These are phyloP conservation scores for Dothistroma pini DNA, from an alignment of 2,329 filamentous ascomycete species.

Conservation along the genomic window DNA sequence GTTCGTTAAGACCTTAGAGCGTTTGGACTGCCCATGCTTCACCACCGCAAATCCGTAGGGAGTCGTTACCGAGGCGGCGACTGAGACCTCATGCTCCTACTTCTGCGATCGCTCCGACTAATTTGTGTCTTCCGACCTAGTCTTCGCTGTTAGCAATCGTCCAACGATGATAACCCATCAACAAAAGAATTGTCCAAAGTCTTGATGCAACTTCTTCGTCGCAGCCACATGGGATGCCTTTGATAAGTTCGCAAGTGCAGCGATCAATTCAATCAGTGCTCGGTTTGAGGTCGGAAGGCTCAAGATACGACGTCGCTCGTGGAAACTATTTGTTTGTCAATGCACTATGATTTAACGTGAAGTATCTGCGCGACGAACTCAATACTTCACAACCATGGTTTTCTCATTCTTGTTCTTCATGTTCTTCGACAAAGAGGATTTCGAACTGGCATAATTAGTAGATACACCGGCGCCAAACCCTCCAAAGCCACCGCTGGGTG, in stretches of 20 bases:
- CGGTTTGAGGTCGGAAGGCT: background rate
- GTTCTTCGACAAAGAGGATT: background rate
- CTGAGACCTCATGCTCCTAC: background rate
- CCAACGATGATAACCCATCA: background rate
- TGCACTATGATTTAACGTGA: background rate
- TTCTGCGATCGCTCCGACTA: background rate
- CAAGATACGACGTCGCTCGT: background rate
- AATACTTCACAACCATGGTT: background rate
- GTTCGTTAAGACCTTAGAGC: background rate
- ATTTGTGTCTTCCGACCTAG: background rate
- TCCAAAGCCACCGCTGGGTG: background rate
- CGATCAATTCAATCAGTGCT: background rate
- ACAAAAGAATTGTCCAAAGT: background rate
- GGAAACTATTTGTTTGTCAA: background rate
- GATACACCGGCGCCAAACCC: background rate
- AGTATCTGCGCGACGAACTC: background rate
- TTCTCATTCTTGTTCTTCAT: background rate
- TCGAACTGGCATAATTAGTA: background rate
- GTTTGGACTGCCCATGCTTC: background rate
- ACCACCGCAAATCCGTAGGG: too few species aligned
- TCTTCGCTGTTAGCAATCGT: background rate
- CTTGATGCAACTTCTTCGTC: background rate
- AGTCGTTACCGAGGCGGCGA: background rate
- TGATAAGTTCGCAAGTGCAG: background rate
- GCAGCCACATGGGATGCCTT: background rate